These are phyloP conservation scores for Dacryopinax spathularia DNA, from an alignment of 768 basidiomycete genomes.

Conservation along the genomic window DNA sequence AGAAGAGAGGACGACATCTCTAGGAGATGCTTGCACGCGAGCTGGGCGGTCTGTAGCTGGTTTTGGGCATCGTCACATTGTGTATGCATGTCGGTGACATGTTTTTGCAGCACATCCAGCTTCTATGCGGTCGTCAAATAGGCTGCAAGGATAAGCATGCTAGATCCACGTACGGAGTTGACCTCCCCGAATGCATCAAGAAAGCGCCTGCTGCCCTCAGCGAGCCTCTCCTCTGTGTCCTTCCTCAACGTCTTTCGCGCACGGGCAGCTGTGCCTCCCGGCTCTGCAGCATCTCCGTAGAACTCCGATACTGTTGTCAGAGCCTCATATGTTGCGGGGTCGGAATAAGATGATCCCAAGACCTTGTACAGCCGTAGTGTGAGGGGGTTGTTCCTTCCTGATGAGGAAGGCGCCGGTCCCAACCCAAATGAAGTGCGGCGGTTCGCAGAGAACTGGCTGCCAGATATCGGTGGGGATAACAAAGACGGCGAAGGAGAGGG, in stretches of 20 bases:
- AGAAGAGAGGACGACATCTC: constrained; percentile 69
- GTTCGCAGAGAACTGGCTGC: neutral
- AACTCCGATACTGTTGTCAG: constrained; percentile 68
- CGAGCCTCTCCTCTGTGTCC: constrained; percentile 73
- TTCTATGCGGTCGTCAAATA: constrained; percentile 38
- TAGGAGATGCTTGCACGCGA: constrained; percentile 61
- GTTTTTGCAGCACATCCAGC: constrained; percentile 60
- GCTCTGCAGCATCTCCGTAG: constrained; percentile 32
- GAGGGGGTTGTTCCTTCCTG: constrained; percentile 37
- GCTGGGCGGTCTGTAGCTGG: constrained; percentile 58
- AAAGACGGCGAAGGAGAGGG: neutral
- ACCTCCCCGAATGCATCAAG: constrained; percentile 75
- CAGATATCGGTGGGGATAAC: neutral
- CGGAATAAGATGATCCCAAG: constrained; percentile 64
- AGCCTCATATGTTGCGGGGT: constrained; percentile 63
- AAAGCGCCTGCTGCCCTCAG: constrained; percentile 70
- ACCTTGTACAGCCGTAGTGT: constrained; percentile 85
- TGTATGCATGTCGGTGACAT: constrained; percentile 64
- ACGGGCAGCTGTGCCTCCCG: constrained; percentile 50
- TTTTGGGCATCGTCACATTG: constrained; percentile 74
- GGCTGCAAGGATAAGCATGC: no score
- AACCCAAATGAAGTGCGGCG: neutral
- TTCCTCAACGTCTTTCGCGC: constrained; percentile 67
- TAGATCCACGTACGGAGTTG: constrained; percentile 55
- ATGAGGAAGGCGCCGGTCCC: neutral